Percentiles rank a stretch among this genome's conserved stretches.
Evolutionary conservation across 306 rosid species (phyloP).

Genomic region (Vigna hirtella): DNA sequence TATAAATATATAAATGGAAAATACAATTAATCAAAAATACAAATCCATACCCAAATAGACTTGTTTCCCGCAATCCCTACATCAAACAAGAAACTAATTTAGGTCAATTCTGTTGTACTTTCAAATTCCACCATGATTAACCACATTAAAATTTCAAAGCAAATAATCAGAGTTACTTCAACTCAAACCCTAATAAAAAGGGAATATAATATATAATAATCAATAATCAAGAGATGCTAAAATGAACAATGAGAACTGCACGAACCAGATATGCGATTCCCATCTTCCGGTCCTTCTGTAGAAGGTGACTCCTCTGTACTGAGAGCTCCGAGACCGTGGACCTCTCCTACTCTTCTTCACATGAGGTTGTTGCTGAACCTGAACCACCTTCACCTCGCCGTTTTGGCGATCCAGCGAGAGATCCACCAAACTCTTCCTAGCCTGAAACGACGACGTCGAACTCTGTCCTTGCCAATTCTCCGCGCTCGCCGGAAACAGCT

Average conservation of each 20-base stretch:
- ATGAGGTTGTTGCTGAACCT: slow-evolving; percentile 59
- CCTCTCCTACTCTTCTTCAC: slow-evolving; percentile 95
- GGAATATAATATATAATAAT: background rate
- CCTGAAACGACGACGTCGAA: slow-evolving; percentile 56
- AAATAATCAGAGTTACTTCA: slow-evolving; percentile 8
- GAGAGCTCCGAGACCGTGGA: slow-evolving; percentile 98
- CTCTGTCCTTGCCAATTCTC: slow-evolving; percentile 58
- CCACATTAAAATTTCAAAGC: slow-evolving; percentile 19
- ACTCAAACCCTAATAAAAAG: slow-evolving; percentile 11
- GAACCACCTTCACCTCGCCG: slow-evolving; percentile 59
- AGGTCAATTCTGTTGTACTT: slow-evolving; percentile 6
- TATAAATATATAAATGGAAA: background rate
- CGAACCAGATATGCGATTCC: slow-evolving; percentile 99
- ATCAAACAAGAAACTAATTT: slow-evolving; percentile 36
- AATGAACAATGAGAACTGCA: slow-evolving; percentile 34
- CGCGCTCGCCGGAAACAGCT: slow-evolving; percentile 65
- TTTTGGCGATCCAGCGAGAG: slow-evolving; percentile 64
- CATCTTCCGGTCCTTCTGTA: slow-evolving; percentile 99
- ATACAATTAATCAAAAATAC: slow-evolving; percentile 29
- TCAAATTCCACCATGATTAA: background rate
- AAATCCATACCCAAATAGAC: slow-evolving; percentile 88
- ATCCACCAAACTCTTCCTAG: slow-evolving; percentile 69
- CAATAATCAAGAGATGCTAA: background rate
- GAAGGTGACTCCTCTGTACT: slow-evolving; percentile 98
- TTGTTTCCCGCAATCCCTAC: slow-evolving; percentile 99